Conservation (phyloP, 345 rosid species). For the Odontarrhena argentea region DNA sequence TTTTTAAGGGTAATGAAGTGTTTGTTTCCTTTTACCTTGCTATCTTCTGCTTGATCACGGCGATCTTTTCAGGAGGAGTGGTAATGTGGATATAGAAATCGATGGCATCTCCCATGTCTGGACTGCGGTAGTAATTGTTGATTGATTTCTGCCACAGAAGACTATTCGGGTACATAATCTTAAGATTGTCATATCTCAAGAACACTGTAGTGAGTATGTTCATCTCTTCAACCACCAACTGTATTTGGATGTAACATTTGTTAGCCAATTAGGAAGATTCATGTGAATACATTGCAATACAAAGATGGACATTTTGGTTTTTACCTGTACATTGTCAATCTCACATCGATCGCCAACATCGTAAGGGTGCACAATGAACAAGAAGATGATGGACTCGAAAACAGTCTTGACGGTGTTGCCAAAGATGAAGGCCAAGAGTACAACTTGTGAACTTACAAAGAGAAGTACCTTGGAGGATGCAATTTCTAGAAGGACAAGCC, state of each 20-base stretch:
- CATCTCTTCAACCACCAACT: conserved; percentile 93
- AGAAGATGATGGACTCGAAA: conserved; percentile 85
- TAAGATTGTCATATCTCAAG: conserved; percentile 75
- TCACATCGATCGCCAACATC: conserved; percentile 98
- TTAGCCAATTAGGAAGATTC: conserved; percentile 14
- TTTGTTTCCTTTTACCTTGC: conserved; percentile 39
- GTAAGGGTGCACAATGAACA: conserved; percentile 88
- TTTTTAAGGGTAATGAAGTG: background rate
- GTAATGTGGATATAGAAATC: conserved; percentile 75
- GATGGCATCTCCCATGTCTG: conserved; percentile 80
- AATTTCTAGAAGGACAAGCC: conserved; percentile 70
- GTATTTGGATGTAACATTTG: background rate
- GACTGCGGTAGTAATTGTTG: conserved; percentile 80
- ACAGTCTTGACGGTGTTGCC: conserved; percentile 90
- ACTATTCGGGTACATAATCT: conserved; percentile 66
- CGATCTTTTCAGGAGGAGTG: conserved; percentile 67
- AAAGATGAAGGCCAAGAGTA: conserved; percentile 79
- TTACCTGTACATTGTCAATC: conserved; percentile 80
- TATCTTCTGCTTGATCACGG: conserved; percentile 63
- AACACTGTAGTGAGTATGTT: conserved; percentile 84
- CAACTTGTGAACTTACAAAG: conserved; percentile 71
- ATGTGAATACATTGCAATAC: background rate
- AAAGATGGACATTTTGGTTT: background rate
- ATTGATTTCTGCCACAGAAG: conserved; percentile 67
- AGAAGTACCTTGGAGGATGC: conserved; percentile 70